Conservation (phyloP, 1,139 yeast genomes). For the Meyerozyma athensensis region DNA sequence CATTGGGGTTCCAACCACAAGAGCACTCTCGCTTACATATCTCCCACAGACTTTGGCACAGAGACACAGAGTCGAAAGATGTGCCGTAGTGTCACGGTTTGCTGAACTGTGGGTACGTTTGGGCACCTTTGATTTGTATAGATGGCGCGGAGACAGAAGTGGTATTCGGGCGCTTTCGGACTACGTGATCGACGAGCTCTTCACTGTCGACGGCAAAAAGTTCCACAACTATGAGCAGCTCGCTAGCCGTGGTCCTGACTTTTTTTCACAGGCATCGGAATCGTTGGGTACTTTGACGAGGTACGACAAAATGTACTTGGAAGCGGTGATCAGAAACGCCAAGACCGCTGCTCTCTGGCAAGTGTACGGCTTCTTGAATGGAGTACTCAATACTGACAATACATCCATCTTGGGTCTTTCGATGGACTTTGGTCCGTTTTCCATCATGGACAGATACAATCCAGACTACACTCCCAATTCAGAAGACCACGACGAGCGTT, state of each 20-base stretch:
- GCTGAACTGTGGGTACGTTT: slow-evolving; percentile 84
- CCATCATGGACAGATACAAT: slow-evolving; percentile 80
- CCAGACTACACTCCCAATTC: slow-evolving; percentile 85
- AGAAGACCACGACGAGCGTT: slow-evolving; percentile 70
- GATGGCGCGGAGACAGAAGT: slow-evolving; percentile 65
- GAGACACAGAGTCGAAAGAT: slow-evolving; percentile 66
- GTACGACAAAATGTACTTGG: slow-evolving; percentile 69
- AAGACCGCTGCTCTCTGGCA: slow-evolving; percentile 82
- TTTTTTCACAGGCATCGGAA: slow-evolving; percentile 16
- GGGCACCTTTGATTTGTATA: slow-evolving; percentile 84
- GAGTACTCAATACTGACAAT: slow-evolving; percentile 92
- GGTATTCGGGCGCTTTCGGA: slow-evolving; percentile 65
- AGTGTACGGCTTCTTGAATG: slow-evolving; percentile 86
- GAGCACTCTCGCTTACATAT: slow-evolving; percentile 70
- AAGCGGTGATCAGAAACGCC: slow-evolving; percentile 70
- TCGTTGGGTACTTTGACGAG: slow-evolving; percentile 43
- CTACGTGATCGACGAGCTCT: slow-evolving; percentile 66
- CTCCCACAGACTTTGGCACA: slow-evolving; percentile 77
- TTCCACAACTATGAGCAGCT: slow-evolving; percentile 31
- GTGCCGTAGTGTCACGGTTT: slow-evolving; percentile 82
- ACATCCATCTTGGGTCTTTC: slow-evolving; percentile 83
- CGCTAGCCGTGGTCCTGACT: slow-evolving; percentile 14
- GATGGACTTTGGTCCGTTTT: slow-evolving; percentile 93
- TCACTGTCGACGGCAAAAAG: slow-evolving; percentile 30
- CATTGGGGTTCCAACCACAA: slow-evolving; percentile 79